phyloP scores from a whole-genome alignment of 2,329 filamentous ascomycete species.

The Fusarium tanahbumbuense region DNA sequence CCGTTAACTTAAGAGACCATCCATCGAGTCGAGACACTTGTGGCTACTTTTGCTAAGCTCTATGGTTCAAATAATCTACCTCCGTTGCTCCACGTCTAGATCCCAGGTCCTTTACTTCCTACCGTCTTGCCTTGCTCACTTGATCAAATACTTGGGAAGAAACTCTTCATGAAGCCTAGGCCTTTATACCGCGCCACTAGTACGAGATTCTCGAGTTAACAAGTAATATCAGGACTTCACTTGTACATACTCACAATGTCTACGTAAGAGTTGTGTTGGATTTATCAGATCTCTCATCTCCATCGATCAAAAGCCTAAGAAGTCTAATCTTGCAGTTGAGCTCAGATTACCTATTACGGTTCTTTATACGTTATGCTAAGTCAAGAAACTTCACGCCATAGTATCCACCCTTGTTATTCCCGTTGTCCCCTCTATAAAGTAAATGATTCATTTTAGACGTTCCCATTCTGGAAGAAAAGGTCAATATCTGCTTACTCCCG shows the following conservation, averaged over 20 bases:
- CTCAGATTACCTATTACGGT: not conserved
- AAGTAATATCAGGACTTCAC: not conserved
- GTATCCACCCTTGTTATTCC: not conserved
- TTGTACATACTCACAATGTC: not conserved
- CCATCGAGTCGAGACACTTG: not conserved
- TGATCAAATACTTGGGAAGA: not conserved
- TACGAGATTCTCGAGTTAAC: not conserved
- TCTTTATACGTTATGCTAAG: not conserved
- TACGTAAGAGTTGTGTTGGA: not conserved
- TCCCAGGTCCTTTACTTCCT: too few relatives aligned
- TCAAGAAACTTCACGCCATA: not conserved
- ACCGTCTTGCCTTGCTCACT: too few relatives aligned
- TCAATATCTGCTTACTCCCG: not conserved
- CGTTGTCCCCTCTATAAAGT: not conserved
- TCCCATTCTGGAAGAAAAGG: not conserved
- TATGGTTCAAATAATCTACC: rapidly evolving
- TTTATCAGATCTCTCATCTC: too few relatives aligned
- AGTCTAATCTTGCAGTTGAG: not conserved
- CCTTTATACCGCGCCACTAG: not conserved
- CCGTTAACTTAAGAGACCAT: not conserved
- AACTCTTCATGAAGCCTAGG: not conserved
- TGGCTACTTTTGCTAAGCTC: not conserved
- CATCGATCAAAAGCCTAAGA: not conserved
- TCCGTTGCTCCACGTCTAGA: not conserved
- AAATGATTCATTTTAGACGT: not conserved